These are phyloP conservation scores for Pestalotiopsis sp. DNA, from an alignment of 2,329 filamentous ascomycete genomes.

Conservation along the genomic window DNA sequence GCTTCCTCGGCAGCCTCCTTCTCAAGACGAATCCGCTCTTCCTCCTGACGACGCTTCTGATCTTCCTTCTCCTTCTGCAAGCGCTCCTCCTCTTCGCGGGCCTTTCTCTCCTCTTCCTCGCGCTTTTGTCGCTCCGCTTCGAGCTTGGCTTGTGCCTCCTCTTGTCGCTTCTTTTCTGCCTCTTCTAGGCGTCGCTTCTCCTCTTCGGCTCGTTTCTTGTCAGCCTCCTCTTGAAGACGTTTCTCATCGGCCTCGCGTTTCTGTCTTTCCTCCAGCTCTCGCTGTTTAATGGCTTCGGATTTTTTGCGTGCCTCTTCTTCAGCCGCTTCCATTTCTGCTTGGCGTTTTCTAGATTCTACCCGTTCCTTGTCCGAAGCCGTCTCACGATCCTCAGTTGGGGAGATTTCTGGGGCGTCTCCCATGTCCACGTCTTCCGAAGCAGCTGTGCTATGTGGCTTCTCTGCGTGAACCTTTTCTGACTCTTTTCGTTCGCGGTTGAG, in stretches of 20 bases:
- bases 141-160: slow-evolving; percentile 22
- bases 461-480: slow-evolving; percentile 39
- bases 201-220: slow-evolving; percentile 24
- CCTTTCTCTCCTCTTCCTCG: slow-evolving; percentile 21
- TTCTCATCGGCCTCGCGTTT: slow-evolving; percentile 27
- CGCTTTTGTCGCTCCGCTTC: slow-evolving; percentile 19
- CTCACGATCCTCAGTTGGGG: slow-evolving; percentile 21
- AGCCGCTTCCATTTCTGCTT: slow-evolving; percentile 33
- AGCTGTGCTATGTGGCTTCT: slow-evolving; percentile 54
- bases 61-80: slow-evolving; percentile 39
- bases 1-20: slow-evolving; percentile 50
- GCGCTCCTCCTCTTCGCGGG: slow-evolving; percentile 38
- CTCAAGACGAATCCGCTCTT: slow-evolving; percentile 48
- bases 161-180: slow-evolving; percentile 28
- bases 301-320: slow-evolving; percentile 28
- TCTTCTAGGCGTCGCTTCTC: slow-evolving; percentile 27
- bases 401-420: slow-evolving; percentile 42
- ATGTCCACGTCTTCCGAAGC: slow-evolving; percentile 60
- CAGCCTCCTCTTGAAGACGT: slow-evolving; percentile 33
- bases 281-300: slow-evolving; percentile 30
- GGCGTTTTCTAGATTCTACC: slow-evolving; percentile 35
- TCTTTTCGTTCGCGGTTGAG: slow-evolving; percentile 42
- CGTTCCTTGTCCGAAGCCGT: slow-evolving; percentile 34
- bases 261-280: slow-evolving; percentile 32
- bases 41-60: slow-evolving; percentile 37